phyloP scores from a whole-genome alignment of 192 early-diverging fungal species.

The Linnemannia schmuckeri region DNA sequence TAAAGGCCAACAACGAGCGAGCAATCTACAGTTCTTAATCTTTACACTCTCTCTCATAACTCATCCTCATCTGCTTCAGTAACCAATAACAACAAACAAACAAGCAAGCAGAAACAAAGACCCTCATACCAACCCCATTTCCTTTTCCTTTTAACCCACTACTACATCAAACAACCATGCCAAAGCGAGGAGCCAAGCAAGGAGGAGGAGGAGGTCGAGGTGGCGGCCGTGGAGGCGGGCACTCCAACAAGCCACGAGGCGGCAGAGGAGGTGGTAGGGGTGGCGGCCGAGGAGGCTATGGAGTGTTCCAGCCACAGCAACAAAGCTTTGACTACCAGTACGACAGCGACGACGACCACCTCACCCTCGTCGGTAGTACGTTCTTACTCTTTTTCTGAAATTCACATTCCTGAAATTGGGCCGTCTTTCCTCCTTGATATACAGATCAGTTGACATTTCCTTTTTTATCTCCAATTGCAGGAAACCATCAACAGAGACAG shows the following conservation, averaged over 20 bases:
- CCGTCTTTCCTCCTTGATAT: neutral
- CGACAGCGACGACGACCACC: conserved; percentile 39
- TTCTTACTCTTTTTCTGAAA: neutral
- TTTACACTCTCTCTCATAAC: neutral
- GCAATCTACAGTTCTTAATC: neutral
- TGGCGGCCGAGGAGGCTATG: conserved; percentile 6
- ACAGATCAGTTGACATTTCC: neutral
- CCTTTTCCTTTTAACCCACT: neutral
- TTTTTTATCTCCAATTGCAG: conserved; percentile 13
- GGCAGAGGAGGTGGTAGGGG: conserved; percentile 16
- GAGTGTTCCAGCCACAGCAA: conserved; percentile 4
- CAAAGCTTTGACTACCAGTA: conserved; percentile 23
- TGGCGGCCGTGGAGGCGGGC: conserved; percentile 21
- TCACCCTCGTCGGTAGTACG: conserved; percentile 26
- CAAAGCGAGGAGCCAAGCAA: conserved; percentile 36
- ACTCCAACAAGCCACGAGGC: conserved; percentile 19
- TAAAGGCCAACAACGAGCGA: neutral
- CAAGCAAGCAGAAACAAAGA: neutral
- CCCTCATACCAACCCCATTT: neutral
- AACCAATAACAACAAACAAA: neutral
- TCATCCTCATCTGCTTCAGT: neutral
- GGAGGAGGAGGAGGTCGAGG: conserved; percentile 27
- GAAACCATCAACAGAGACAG: conserved; percentile 32
- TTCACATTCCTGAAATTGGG: neutral
- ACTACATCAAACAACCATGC: conserved; percentile 19